Percentiles rank a stretch among this genome's conserved stretches.
These are phyloP conservation scores for Mercurialis annua DNA, from an alignment of 345 rosid genomes.

Conservation along the genomic window DNA sequence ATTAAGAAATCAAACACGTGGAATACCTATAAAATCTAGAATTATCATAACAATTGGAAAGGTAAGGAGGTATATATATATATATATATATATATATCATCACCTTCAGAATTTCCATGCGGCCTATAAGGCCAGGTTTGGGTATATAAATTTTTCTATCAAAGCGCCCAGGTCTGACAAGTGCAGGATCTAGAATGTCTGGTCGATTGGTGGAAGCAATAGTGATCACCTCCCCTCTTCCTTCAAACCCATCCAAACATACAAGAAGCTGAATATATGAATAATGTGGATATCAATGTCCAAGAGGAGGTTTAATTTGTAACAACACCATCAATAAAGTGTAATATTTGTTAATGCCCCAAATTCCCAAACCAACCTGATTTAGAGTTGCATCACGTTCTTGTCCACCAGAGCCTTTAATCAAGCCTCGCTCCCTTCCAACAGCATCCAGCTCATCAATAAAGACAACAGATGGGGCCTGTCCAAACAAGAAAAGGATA, in stretches of 20 bases:
- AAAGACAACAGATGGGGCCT: slow-evolving; percentile 95
- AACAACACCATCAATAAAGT: slow-evolving; percentile 3
- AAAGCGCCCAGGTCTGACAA: slow-evolving; percentile 88
- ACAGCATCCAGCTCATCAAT: slow-evolving; percentile 97
- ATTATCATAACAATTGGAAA: background rate
- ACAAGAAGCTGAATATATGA: slow-evolving; percentile 68
- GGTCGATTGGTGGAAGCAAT: slow-evolving; percentile 96
- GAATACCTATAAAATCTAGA: background rate
- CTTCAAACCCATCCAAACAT: slow-evolving; percentile 95
- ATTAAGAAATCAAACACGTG: background rate
- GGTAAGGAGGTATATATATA: background rate
- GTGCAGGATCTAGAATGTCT: slow-evolving; percentile 94
- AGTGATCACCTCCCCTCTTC: slow-evolving; percentile 91
- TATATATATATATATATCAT: too few relatives aligned
- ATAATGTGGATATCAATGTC: slow-evolving; percentile 8
- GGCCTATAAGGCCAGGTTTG: slow-evolving; percentile 86
- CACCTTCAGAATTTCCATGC: slow-evolving; percentile 88
- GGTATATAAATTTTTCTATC: slow-evolving; percentile 82
- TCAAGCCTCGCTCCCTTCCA: slow-evolving; percentile 93
- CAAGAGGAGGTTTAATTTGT: background rate
- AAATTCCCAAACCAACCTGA: slow-evolving; percentile 52
- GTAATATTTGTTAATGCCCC: background rate
- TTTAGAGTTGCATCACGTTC: slow-evolving; percentile 97
- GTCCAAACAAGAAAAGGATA: slow-evolving; percentile 13
- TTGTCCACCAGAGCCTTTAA: slow-evolving; percentile 96